Percentiles rank a stretch among this genome's conserved stretches.
Evolutionary conservation across 1,284 basidiomycete species (phyloP).

Genomic region (Pterulicium gracile): DNA sequence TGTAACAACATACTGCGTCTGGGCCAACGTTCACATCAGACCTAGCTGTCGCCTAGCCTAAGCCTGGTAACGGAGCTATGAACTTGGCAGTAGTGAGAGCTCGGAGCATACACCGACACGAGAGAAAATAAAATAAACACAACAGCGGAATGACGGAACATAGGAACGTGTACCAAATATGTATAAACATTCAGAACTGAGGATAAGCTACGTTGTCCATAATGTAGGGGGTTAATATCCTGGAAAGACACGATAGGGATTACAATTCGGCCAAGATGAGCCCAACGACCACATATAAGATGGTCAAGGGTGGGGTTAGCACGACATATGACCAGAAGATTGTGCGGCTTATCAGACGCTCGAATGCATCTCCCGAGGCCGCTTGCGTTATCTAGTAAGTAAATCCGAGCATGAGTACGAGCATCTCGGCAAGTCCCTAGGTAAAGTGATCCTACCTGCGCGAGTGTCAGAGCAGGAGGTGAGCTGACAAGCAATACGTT

Average conservation of each 20-base stretch:
- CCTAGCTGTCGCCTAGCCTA: no score
- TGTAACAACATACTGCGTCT: no score
- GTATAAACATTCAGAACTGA: no score
- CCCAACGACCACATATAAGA: constrained; percentile 67
- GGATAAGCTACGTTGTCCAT: no score
- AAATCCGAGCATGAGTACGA: not conserved
- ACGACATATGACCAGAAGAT: constrained; percentile 80
- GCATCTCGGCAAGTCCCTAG: constrained; percentile 1
- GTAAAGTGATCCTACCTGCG: constrained; percentile 39
- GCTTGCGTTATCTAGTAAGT: constrained; percentile 72
- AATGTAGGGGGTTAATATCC: no score
- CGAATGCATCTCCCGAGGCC: constrained; percentile 81
- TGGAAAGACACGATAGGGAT: no score
- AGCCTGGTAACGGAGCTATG: no score
- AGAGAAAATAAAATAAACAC: no score
- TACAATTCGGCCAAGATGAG: constrained; percentile 45
- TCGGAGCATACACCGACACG: not conserved
- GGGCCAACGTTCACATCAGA: no score
- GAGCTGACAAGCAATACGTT: constrained; percentile 68
- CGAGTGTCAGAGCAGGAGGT: constrained; percentile 75
- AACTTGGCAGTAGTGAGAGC: no score
- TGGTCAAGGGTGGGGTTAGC: constrained; percentile 72
- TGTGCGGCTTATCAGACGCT: constrained; percentile 76
- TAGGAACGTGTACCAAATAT: no score
- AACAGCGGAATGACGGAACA: no score